These are phyloP conservation scores for Dichotomopilus funicola DNA, from an alignment of 2,329 filamentous ascomycete species.

Conservation along the genomic window DNA sequence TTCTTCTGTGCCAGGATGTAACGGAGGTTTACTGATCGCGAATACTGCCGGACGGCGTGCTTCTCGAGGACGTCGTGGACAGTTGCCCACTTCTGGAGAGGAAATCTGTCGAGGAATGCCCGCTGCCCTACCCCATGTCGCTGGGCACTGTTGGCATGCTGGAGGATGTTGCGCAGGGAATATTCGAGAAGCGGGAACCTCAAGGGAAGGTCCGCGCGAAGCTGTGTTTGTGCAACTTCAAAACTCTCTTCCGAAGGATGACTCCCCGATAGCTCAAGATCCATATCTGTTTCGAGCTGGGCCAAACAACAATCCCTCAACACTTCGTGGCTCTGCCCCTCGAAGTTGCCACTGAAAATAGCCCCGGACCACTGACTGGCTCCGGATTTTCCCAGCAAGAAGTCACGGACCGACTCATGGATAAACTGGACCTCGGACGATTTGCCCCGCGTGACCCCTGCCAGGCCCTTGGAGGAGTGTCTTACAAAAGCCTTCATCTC, in stretches of 20 bases:
- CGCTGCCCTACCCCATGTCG: constrained; percentile 1
- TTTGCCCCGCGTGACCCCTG: constrained; percentile 31
- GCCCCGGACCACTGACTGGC: too few relatives aligned
- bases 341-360: constrained; percentile 21
- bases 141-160: constrained; percentile 29
- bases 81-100: not conserved
- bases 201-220: not conserved
- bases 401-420: constrained; percentile 45
- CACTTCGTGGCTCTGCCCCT: constrained; percentile 34
- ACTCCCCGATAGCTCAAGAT: not conserved
- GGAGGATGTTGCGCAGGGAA: constrained; percentile 34
- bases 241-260: not conserved
- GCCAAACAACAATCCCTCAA: constrained; percentile 38
- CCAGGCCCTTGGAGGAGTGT: constrained; percentile 44
- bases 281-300: constrained; percentile 30
- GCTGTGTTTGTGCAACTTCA: not conserved
- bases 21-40: not conserved
- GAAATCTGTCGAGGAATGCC: not conserved
- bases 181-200: constrained; percentile 43
- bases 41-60: not conserved
- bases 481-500: constrained; percentile 32
- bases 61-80: not conserved
- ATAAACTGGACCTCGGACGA: constrained; percentile 43
- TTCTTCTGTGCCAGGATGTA: not conserved
- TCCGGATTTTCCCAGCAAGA: constrained; percentile 30